phyloP scores from a whole-genome alignment of 352 stramenopile genomes.

The Thraustotheca clavata region DNA sequence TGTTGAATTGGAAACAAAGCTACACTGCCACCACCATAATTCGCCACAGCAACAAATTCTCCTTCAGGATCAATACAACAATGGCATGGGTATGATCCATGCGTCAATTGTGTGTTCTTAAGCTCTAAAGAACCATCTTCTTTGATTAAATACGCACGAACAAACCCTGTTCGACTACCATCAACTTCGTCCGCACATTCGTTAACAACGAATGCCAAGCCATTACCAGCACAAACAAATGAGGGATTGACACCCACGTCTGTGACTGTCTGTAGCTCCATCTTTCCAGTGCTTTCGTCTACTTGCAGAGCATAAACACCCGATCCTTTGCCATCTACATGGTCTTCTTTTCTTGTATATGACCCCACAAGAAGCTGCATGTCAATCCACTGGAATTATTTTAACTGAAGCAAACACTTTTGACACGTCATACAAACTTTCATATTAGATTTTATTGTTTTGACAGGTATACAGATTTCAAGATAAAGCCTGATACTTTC shows the following conservation, averaged over 20 bases:
- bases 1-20: slow-evolving; percentile 43
- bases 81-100: slow-evolving; percentile 54
- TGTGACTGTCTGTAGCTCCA: slow-evolving; percentile 39
- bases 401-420: too few species aligned
- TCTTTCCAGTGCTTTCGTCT: slow-evolving; percentile 35
- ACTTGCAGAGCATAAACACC: slow-evolving; percentile 64
- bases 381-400: not conserved
- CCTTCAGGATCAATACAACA: slow-evolving; percentile 34
- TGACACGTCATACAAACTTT: not conserved
- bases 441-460: slow-evolving; percentile 3
- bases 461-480: too few species aligned
- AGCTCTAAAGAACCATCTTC: slow-evolving; percentile 30
- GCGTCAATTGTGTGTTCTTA: slow-evolving; percentile 45
- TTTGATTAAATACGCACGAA: slow-evolving; percentile 43
- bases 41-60: slow-evolving; percentile 55
- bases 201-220: slow-evolving; percentile 55
- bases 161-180: slow-evolving; percentile 42
- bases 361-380: slow-evolving; percentile 56
- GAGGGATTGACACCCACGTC: slow-evolving; percentile 62
- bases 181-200: slow-evolving; percentile 41
- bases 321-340: slow-evolving; percentile 69
- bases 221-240: slow-evolving; percentile 40
- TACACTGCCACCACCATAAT: slow-evolving; percentile 65
- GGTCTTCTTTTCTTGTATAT: slow-evolving; percentile 72
- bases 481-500: too few species aligned